Evolutionary conservation across 345 rosid genomes (phyloP).

Genomic region (Durio zibethinus): DNA sequence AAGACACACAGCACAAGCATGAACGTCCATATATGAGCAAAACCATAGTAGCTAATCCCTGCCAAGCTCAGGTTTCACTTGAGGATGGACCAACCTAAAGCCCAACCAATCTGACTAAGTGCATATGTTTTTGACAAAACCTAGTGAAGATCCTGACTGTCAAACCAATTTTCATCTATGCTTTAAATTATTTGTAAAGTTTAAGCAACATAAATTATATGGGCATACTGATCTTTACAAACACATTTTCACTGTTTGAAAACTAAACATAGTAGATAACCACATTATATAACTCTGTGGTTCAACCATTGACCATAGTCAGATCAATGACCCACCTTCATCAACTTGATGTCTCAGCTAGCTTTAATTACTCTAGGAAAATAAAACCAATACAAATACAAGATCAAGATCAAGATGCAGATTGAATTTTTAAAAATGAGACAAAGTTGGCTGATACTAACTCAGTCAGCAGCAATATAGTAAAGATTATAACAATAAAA

Average conservation of each 20-base stretch:
- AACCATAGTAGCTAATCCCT: neutral
- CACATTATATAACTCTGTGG: neutral
- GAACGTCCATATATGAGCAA: conserved; percentile 11
- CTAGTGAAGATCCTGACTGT: neutral
- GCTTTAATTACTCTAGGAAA: neutral
- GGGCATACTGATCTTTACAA: neutral
- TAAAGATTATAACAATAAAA: neutral
- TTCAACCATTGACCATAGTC: neutral
- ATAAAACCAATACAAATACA: neutral
- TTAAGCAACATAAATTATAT: neutral
- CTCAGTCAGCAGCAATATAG: neutral
- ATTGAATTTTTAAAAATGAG: neutral
- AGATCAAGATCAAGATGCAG: neutral
- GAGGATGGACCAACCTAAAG: neutral
- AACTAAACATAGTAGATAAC: neutral
- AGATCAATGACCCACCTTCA: neutral
- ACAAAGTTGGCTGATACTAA: neutral
- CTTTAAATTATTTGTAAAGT: neutral
- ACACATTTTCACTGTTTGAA: neutral
- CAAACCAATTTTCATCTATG: neutral
- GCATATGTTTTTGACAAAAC: neutral
- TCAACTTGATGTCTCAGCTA: neutral
- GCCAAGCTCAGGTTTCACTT: neutral
- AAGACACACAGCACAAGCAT: conserved; percentile 6
- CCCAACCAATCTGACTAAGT: neutral